Percentiles rank a stretch among this genome's conserved stretches.
These are phyloP conservation scores for Cantharellus anzutake DNA, from an alignment of 768 basidiomycete species.

Conservation along the genomic window DNA sequence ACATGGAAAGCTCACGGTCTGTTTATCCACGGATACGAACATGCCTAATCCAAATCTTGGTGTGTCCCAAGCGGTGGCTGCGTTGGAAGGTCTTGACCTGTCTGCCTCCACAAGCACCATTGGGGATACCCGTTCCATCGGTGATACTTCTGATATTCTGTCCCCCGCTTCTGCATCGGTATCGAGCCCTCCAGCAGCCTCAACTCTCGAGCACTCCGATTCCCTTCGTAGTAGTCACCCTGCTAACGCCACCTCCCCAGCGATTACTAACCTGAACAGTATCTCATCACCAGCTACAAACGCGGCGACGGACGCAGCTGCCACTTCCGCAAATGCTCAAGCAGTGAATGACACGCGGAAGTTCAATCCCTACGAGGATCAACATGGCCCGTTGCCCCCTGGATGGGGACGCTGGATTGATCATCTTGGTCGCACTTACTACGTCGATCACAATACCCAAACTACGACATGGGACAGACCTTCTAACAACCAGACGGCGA, in stretches of 20 bases:
- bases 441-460: constrained; percentile 96
- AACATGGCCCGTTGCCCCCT: constrained; percentile 71
- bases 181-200: background rate
- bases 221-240: background rate
- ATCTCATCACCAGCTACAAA: constrained; percentile 50
- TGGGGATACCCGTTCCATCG: constrained; percentile 16
- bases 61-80: constrained; percentile 37
- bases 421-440: constrained; percentile 89
- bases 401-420: constrained; percentile 98
- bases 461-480: constrained; percentile 97
- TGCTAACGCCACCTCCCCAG: background rate
- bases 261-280: constrained; percentile 6
- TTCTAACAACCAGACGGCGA: constrained; percentile 43
- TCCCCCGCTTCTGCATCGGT: background rate
- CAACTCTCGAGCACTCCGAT: background rate
- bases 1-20: constrained; percentile 92
- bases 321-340: constrained; percentile 1
- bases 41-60: constrained; percentile 75
- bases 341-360: constrained; percentile 34
- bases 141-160: constrained; percentile 11
- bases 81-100: constrained; percentile 11
- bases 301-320: constrained; percentile 17
- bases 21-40: constrained; percentile 79
- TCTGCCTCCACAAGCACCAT: constrained; percentile 21
- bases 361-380: constrained; percentile 91